Percentiles rank a stretch among this genome's conserved stretches.
Conservation (phyloP, 2,329 filamentous ascomycete genomes). For the Intubia oerlemansii region DNA sequence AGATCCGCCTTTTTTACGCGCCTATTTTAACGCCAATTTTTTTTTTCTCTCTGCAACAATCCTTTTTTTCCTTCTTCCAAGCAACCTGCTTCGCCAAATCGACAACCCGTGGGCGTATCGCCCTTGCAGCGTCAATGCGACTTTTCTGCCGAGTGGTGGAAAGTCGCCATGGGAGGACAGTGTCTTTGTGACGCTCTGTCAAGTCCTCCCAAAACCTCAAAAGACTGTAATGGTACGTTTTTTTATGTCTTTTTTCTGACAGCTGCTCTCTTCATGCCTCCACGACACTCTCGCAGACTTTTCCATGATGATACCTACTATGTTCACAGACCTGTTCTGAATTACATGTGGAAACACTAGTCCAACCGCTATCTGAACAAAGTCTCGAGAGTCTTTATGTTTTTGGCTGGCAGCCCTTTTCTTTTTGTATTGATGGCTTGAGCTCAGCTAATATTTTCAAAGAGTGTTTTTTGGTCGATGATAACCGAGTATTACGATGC, state of each 20-base stretch:
- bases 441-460: not conserved
- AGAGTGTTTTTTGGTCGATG: not conserved
- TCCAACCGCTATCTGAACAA: constrained; percentile 83
- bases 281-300: too few relatives aligned
- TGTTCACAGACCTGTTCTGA: constrained; percentile 76
- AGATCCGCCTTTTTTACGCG: not conserved
- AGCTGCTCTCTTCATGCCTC: constrained; percentile 7
- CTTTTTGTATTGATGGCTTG: constrained; percentile 4
- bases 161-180: constrained; percentile 9
- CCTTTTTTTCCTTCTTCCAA: not conserved
- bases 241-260: constrained; percentile 5
- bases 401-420: constrained; percentile 3
- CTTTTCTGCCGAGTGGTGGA: constrained; percentile 34
- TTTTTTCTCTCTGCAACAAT: not conserved
- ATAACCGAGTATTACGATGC: too few relatives aligned
- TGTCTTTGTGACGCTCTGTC: constrained; percentile 6
- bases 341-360: constrained; percentile 48
- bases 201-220: not conserved
- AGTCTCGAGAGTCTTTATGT: too few relatives aligned
- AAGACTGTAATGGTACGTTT: constrained; percentile 15
- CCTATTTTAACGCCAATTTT: constrained; percentile 3
- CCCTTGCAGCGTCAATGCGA: constrained; percentile 61
- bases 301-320: constrained; percentile 48
- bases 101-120: constrained; percentile 25
- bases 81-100: not conserved